These are phyloP conservation scores for Cyclanthera cordifolia DNA, from an alignment of 306 rosid species.

Conservation along the genomic window DNA sequence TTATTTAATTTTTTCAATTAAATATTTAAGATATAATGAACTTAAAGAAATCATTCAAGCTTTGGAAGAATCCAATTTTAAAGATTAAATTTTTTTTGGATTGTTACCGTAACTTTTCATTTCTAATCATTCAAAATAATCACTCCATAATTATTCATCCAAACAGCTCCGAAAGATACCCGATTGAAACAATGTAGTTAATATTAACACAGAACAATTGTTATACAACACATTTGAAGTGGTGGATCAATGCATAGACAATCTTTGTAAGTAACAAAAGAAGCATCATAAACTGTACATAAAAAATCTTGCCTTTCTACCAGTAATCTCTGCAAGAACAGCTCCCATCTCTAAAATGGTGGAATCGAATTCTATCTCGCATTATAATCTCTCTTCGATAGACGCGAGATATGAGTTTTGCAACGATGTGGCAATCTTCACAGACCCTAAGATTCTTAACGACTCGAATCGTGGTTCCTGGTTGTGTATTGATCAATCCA, in stretches of 20 bases:
- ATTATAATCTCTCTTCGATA: slow-evolving; percentile 17
- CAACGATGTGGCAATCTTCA: slow-evolving; percentile 7
- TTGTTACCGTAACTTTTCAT: no score
- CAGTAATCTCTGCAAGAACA: slow-evolving; percentile 22
- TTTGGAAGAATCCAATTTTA: no score
- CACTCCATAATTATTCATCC: no score
- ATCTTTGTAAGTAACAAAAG: not conserved
- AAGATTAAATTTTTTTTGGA: no score
- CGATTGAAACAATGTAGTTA: not conserved
- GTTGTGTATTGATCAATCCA: slow-evolving; percentile 13
- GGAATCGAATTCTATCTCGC: slow-evolving; percentile 20
- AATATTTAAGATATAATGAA: no score
- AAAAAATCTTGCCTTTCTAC: slow-evolving; percentile 9
- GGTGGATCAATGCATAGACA: not conserved
- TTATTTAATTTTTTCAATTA: no score
- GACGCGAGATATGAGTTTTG: slow-evolving; percentile 13
- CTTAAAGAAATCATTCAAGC: no score
- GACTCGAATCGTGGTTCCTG: slow-evolving; percentile 7
- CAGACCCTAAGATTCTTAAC: slow-evolving; percentile 17
- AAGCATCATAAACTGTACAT: not conserved
- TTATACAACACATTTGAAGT: not conserved
- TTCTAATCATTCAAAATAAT: no score
- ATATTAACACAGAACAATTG: not conserved
- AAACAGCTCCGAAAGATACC: no score
- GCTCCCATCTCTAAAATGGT: slow-evolving; percentile 14